phyloP scores from a whole-genome alignment of 192 early-diverging fungal genomes.

The Coemansia sp. region DNA sequence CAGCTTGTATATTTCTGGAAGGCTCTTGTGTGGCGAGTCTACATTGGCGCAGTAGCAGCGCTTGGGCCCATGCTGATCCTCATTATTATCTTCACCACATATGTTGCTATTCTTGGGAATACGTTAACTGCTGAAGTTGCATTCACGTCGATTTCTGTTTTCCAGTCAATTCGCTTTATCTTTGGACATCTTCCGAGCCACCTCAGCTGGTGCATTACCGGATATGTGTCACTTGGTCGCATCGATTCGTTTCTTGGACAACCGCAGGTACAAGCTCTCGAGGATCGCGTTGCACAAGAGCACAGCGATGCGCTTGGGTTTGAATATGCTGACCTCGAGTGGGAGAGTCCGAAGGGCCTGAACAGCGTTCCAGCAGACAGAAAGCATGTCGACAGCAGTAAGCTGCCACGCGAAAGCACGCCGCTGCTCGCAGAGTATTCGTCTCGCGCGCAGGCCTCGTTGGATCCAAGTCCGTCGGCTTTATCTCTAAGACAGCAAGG shows the following conservation, averaged over 20 bases:
- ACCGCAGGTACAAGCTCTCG: slow-evolving; percentile 60
- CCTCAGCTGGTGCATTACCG: slow-evolving; percentile 60
- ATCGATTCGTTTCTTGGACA: slow-evolving; percentile 75
- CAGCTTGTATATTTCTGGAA: slow-evolving; percentile 61
- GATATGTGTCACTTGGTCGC: slow-evolving; percentile 63
- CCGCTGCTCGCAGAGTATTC: background rate
- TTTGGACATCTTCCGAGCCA: slow-evolving; percentile 63
- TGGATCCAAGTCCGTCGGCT: background rate
- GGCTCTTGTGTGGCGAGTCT: slow-evolving; percentile 54
- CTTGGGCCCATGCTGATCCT: slow-evolving; percentile 65
- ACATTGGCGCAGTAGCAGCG: slow-evolving; percentile 54
- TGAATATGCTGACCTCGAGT: slow-evolving; percentile 34
- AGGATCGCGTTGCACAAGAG: slow-evolving; percentile 22
- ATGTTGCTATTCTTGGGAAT: slow-evolving; percentile 60
- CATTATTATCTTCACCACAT: slow-evolving; percentile 58
- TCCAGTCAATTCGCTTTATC: slow-evolving; percentile 63
- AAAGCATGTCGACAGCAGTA: background rate
- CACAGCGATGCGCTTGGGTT: slow-evolving; percentile 16
- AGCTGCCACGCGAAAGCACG: background rate
- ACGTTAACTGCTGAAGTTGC: slow-evolving; percentile 61
- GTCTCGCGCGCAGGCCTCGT: background rate
- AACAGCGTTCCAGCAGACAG: background rate
- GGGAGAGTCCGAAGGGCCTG: slow-evolving; percentile 10
- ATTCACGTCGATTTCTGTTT: slow-evolving; percentile 73
- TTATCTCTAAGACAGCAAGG: background rate